Conservation (phyloP, 169 alveolate genomes). For the Perkinsus chesapeaki region DNA sequence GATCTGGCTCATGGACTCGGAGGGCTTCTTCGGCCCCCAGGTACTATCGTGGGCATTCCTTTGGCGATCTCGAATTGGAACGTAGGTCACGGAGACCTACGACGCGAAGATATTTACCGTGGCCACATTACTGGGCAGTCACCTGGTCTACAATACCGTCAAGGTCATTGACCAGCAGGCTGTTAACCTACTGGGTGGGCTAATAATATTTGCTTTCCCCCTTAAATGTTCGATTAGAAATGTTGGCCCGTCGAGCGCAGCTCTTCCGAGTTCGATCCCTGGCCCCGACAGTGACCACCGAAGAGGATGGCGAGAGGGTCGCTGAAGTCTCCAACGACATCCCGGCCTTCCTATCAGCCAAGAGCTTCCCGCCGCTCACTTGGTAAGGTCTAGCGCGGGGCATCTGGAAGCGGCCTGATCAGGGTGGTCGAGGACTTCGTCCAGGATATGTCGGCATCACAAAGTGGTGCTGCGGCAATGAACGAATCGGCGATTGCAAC, state of each 20-base stretch:
- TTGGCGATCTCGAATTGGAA: background rate
- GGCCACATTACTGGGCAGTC: constrained; percentile 28
- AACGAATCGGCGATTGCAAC: background rate
- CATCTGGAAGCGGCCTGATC: background rate
- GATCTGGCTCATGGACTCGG: constrained; percentile 31
- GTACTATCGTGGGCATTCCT: background rate
- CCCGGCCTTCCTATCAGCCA: background rate
- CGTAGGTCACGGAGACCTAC: constrained; percentile 19
- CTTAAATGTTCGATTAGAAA: background rate
- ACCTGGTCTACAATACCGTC: constrained; percentile 17
- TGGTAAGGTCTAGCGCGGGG: background rate
- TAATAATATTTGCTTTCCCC: background rate
- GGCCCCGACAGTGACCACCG: background rate
- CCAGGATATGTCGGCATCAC: background rate
- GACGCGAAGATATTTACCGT: constrained; percentile 28
- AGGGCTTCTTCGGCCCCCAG: constrained; percentile 31
- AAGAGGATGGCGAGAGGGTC: background rate
- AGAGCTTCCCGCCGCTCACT: background rate
- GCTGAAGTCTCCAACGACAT: background rate
- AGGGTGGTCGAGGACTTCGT: background rate
- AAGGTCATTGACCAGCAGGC: background rate
- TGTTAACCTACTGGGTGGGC: background rate
- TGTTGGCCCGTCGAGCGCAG: background rate
- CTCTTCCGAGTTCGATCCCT: background rate
- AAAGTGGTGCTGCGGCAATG: background rate